A percentile compares a stretch with the other conserved stretches of the same genome.
phyloP scores from a whole-genome alignment of 441 rosid genomes.

The Viola pubescens region DNA sequence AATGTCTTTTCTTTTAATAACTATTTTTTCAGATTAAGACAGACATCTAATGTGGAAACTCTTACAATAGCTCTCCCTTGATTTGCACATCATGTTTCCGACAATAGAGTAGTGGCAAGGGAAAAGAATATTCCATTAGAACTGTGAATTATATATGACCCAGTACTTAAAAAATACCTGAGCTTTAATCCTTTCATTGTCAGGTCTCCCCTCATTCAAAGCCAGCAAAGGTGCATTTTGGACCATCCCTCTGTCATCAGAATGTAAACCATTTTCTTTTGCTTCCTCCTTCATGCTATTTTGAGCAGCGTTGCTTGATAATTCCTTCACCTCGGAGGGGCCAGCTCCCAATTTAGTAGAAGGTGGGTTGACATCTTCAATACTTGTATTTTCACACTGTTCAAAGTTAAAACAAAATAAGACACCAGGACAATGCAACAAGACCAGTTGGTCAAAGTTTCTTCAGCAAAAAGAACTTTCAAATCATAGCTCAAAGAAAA shows the following conservation, averaged over 20 bases:
- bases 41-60: background rate
- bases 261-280: conserved; percentile 13
- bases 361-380: conserved; percentile 11
- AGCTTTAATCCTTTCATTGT: conserved; percentile 17
- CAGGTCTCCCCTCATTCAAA: conserved; percentile 16
- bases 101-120: background rate
- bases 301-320: conserved; percentile 4
- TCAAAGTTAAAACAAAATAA: conserved; percentile 6
- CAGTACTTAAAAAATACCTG: conserved; percentile 22
- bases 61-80: background rate
- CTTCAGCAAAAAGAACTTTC: conserved; percentile 9
- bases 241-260: conserved; percentile 9
- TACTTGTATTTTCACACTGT: conserved; percentile 19
- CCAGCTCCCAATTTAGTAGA: conserved; percentile 20
- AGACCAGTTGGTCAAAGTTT: conserved; percentile 1
- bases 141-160: conserved; percentile 1
- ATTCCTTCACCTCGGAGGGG: conserved; percentile 18
- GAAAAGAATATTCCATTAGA: background rate
- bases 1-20: background rate
- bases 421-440: conserved; percentile 16
- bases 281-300: conserved; percentile 10
- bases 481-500: background rate
- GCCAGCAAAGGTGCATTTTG: conserved; percentile 19
- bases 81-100: background rate
- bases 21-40: background rate